Evolutionary conservation across 192 early-diverging fungal genomes (phyloP), one percentile per base, ranked within the genome.

Genomic region (Phycomyces nitens): DNA sequence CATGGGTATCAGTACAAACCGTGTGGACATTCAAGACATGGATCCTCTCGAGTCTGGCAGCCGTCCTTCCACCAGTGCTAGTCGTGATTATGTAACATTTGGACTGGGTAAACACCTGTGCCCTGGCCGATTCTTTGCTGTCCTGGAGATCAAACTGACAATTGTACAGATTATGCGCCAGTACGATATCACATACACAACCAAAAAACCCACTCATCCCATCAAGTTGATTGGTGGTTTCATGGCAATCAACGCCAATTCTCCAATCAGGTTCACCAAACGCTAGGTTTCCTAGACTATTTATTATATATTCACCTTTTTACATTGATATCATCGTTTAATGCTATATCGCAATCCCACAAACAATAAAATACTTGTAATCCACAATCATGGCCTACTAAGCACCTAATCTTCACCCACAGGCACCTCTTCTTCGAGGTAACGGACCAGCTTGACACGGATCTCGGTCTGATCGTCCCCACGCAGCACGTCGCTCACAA

Each of bases 371-470:
- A n/a, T n/a, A n/a, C n/a, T n/a, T n/a, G n/a, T n/a, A n/a, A n/a
- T n/a, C n/a, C n/a, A n/a, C n/a, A n/a, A n/a, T n/a, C n/a, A n/a
- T n/a, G n/a, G n/a, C n/a, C n/a, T n/a, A n/a, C n/a, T n/a, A n/a
- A n/a, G n/a, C n/a, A 3, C 44, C 66, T 84, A 93, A 56, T 94
- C 93, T 68, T 97, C 96, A 26, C 86, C 89, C 5, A 86, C 88
- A 5, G 96, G 96, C 20, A 96, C 93, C 71, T 99, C 94, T 72
- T 99, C 97, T 50, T 99, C 95, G 60, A 99, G 75, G 62, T 89
- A 82, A 56, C 90, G 84, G 34, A 97, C 75, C 14, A 98, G 74
- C 73, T 86, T 91, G 12, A 99, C 91, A n/a, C 94, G 81, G 23
- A 99, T 88, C 77, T 98, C 96, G 0, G 96, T 93, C 18, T 68